Evolutionary conservation across 2,329 filamentous ascomycete genomes (phyloP).

Genomic region (Colletotrichum musicola): DNA sequence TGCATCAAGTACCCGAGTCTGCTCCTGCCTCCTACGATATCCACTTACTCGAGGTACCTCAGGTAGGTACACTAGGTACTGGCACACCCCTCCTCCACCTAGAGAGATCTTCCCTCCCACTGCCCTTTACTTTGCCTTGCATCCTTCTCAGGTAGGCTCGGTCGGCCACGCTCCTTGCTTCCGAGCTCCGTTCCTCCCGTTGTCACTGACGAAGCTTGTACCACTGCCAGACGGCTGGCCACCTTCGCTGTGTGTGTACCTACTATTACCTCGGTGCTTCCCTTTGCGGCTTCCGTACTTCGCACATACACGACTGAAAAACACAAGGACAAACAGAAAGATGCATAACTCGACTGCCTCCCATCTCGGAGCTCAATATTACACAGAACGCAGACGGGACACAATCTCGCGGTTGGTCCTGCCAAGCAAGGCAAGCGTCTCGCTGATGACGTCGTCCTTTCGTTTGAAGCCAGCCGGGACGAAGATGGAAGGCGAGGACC

Average conservation of each 20-base stretch:
- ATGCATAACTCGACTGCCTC: constrained; percentile 26
- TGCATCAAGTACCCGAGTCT: too few relatives aligned
- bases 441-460: neutral
- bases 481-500: neutral
- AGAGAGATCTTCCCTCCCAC: constrained; percentile 17
- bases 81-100: neutral
- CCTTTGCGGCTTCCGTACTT: too few relatives aligned
- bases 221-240: neutral
- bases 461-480: neutral
- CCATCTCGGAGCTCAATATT: neutral
- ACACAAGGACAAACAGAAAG: neutral
- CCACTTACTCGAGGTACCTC: too few relatives aligned
- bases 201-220: constrained; percentile 5
- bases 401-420: neutral
- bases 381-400: neutral
- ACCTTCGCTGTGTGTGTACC: neutral
- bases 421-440: neutral
- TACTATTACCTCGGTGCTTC: too few relatives aligned
- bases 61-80: too few relatives aligned
- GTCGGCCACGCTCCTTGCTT: constrained; percentile 32
- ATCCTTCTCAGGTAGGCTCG: constrained; percentile 23
- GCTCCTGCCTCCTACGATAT: too few relatives aligned
- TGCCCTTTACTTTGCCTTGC: constrained; percentile 9
- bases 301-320: neutral
- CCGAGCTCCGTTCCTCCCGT: constrained; percentile 18